Evolutionary conservation across 2,329 filamentous ascomycete species (phyloP).

Genomic region (Talaromyces sp.): DNA sequence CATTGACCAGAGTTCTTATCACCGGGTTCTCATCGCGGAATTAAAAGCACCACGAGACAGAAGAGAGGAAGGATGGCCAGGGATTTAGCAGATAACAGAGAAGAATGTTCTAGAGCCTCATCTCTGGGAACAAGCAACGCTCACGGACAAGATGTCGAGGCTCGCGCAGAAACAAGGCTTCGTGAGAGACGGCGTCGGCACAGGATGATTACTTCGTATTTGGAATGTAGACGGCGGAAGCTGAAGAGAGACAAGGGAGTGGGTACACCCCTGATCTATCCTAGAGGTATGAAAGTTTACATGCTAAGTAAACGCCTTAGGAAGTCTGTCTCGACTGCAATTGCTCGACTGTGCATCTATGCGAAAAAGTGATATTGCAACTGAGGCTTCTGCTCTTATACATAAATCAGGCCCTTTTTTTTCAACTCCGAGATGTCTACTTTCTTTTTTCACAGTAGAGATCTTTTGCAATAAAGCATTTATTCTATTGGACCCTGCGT

Average conservation of each 20-base stretch:
- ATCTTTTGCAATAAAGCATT: background rate
- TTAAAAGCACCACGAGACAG: background rate
- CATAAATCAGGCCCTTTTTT: background rate
- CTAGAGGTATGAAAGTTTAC: no score
- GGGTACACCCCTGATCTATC: background rate
- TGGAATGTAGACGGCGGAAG: constrained; percentile 1
- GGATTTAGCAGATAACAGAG: background rate
- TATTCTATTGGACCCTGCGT: background rate
- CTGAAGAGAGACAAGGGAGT: constrained; percentile 3
- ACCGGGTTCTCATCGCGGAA: background rate
- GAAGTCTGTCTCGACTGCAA: background rate
- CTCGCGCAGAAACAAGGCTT: background rate
- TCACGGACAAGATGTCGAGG: background rate
- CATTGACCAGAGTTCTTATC: background rate
- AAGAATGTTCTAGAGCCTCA: background rate
- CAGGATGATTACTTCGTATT: background rate
- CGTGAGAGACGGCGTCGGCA: background rate
- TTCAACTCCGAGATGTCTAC: background rate
- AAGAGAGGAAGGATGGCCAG: background rate
- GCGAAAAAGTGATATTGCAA: background rate
- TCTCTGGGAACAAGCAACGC: background rate
- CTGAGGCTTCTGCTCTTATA: background rate
- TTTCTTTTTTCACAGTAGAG: background rate
- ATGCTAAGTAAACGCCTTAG: background rate
- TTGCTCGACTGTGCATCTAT: no score